phyloP scores from a whole-genome alignment of 768 basidiomycete genomes.

The Cytidiella melzeri region DNA sequence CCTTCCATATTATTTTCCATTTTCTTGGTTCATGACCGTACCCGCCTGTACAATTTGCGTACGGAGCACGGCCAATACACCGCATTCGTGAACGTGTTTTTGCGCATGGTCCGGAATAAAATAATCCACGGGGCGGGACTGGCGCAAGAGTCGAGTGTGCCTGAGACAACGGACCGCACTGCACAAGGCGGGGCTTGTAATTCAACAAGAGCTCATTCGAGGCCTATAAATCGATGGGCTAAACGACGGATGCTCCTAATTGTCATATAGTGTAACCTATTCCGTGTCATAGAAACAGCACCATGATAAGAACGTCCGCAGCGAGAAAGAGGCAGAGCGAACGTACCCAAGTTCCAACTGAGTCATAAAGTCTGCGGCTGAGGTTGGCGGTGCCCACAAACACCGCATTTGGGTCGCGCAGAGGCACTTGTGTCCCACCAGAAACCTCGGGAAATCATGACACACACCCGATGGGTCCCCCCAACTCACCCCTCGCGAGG shows the following conservation, averaged over 20 bases:
- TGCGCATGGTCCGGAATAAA: neutral
- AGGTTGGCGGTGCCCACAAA: neutral
- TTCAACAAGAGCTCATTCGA: neutral
- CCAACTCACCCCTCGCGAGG: too few relatives aligned
- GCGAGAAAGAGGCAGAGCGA: too few relatives aligned
- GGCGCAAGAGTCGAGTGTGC: neutral
- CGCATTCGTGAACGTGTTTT: neutral
- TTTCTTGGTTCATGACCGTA: too few relatives aligned
- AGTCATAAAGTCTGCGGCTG: neutral
- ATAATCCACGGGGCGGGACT: neutral
- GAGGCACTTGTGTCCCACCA: neutral
- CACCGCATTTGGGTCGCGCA: neutral
- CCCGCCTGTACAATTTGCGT: too few relatives aligned
- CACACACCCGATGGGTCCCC: neutral
- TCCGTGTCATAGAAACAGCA: neutral
- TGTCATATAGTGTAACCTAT: neutral
- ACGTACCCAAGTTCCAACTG: too few relatives aligned
- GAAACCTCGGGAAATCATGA: neutral
- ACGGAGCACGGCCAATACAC: too few relatives aligned
- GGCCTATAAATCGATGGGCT: neutral
- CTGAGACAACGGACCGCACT: neutral
- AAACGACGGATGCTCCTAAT: neutral
- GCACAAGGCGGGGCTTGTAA: neutral
- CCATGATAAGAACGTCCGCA: neutral
- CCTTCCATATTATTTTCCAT: too few relatives aligned